phyloP scores from a whole-genome alignment of 2,329 filamentous ascomycete genomes.

The Raffaelea albimanens region DNA sequence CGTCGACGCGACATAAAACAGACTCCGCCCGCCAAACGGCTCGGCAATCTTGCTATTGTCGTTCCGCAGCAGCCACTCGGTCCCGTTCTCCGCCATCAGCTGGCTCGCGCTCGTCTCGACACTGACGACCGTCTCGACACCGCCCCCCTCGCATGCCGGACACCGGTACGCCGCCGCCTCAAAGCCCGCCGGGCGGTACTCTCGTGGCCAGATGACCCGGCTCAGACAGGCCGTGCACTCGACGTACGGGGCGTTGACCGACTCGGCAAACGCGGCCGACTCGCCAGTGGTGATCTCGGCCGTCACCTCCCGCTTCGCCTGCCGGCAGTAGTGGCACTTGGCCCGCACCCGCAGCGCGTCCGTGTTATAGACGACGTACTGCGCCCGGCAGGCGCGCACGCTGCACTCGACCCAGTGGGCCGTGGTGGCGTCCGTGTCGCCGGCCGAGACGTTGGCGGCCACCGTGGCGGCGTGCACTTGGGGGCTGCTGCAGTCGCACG shows the following conservation, averaged over 20 bases:
- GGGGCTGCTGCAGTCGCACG: conserved; percentile 11
- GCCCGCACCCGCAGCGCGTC: conserved; percentile 29
- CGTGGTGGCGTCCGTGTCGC: conserved; percentile 21
- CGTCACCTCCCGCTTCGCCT: conserved; percentile 6
- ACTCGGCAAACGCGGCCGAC: too few relatives aligned
- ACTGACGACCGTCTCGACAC: conserved; percentile 24
- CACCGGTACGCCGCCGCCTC: conserved; percentile 26
- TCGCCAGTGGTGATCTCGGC: conserved; percentile 4
- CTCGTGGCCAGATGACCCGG: conserved; percentile 35
- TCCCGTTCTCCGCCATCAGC: conserved; percentile 30
- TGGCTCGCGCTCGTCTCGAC: conserved; percentile 26
- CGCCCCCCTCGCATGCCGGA: conserved; percentile 26
- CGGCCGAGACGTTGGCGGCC: conserved; percentile 18
- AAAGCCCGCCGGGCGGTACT: conserved; percentile 29
- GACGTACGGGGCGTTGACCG: conserved; percentile 26
- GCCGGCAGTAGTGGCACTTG: conserved; percentile 40
- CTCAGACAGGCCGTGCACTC: conserved; percentile 35
- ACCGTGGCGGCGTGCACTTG: conserved; percentile 16
- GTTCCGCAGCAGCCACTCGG: conserved; percentile 34
- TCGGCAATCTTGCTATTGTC: conserved; percentile 22
- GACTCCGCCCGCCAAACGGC: conserved; percentile 25
- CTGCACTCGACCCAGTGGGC: conserved; percentile 39
- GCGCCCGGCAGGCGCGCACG: conserved; percentile 30
- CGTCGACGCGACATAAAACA: conserved; percentile 26
- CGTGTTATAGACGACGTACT: conserved; percentile 40